Evolutionary conservation across 768 basidiomycete species (phyloP).

Genomic region (Termitomyces sp.): DNA sequence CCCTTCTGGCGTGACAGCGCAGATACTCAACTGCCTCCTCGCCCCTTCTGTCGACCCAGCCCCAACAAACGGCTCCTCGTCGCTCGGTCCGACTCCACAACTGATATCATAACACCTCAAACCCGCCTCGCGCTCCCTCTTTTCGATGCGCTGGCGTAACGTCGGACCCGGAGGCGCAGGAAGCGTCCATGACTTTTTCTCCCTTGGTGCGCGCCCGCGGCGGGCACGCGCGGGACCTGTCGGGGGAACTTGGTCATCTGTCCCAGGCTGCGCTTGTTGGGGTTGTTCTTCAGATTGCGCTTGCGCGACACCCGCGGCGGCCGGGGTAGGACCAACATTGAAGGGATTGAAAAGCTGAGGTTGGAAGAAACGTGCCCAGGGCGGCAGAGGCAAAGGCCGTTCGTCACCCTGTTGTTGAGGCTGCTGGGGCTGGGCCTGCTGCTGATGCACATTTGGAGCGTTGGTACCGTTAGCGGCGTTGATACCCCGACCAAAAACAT

Average conservation of each 20-base stretch:
- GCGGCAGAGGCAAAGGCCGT: background rate
- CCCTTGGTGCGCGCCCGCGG: slow-evolving; percentile 9
- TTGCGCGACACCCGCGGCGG: background rate
- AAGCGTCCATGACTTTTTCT: slow-evolving; percentile 48
- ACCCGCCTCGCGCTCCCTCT: slow-evolving; percentile 66
- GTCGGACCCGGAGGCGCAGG: slow-evolving; percentile 66
- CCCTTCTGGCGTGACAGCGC: slow-evolving; percentile 15
- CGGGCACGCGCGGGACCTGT: background rate
- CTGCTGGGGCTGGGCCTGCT: background rate
- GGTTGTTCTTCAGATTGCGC: slow-evolving; percentile 1
- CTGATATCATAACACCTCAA: slow-evolving; percentile 67
- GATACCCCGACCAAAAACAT: background rate
- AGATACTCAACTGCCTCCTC: slow-evolving; percentile 34
- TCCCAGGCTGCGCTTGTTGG: background rate
- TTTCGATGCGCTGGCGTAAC: slow-evolving; percentile 68
- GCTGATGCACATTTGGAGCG: background rate
- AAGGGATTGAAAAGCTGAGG: background rate
- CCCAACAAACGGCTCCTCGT: slow-evolving; percentile 55
- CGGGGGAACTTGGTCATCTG: background rate
- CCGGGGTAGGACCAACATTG: background rate
- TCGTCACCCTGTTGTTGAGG: background rate
- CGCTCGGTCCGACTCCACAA: slow-evolving; percentile 72
- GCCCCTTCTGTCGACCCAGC: slow-evolving; percentile 23
- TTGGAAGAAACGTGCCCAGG: background rate
- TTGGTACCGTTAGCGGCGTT: background rate